phyloP scores from a whole-genome alignment of 345 rosid genomes.

The Brassica nigra region DNA sequence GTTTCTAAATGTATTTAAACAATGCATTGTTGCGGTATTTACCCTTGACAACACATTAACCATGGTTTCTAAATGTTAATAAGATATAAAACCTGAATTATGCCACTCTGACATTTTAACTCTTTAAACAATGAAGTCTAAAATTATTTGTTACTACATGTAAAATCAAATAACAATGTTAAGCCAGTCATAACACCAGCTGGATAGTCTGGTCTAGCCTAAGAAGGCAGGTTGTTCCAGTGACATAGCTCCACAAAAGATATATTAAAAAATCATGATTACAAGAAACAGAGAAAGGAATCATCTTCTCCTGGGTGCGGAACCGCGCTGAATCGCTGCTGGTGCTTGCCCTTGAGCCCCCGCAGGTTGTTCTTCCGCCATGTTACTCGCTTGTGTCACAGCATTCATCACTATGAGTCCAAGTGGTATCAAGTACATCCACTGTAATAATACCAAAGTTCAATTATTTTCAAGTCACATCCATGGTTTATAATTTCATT shows the following conservation, averaged over 20 bases:
- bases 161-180: not conserved
- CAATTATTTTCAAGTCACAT: slow-evolving; percentile 1
- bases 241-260: slow-evolving; percentile 5
- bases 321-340: slow-evolving; percentile 23
- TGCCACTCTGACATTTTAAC: not conserved
- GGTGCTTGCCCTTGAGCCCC: slow-evolving; percentile 29
- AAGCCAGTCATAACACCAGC: not conserved
- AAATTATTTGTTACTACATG: not conserved
- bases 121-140: not conserved
- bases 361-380: slow-evolving; percentile 14
- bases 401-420: slow-evolving; percentile 28
- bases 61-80: not conserved
- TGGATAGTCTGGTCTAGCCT: not conserved
- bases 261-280: not conserved
- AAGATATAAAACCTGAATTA: not conserved
- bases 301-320: slow-evolving; percentile 24
- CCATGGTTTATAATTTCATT: not conserved
- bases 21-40: not conserved
- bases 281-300: not conserved
- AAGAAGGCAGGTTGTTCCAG: not conserved
- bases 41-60: not conserved
- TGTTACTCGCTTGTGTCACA: slow-evolving; percentile 22
- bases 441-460: slow-evolving; percentile 10
- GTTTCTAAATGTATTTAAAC: too few relatives aligned
- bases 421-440: slow-evolving; percentile 31